Percentiles rank a stretch among this genome's conserved stretches.
These are phyloP conservation scores for Hibiscus trionum DNA, from an alignment of 345 rosid species.

Conservation along the genomic window DNA sequence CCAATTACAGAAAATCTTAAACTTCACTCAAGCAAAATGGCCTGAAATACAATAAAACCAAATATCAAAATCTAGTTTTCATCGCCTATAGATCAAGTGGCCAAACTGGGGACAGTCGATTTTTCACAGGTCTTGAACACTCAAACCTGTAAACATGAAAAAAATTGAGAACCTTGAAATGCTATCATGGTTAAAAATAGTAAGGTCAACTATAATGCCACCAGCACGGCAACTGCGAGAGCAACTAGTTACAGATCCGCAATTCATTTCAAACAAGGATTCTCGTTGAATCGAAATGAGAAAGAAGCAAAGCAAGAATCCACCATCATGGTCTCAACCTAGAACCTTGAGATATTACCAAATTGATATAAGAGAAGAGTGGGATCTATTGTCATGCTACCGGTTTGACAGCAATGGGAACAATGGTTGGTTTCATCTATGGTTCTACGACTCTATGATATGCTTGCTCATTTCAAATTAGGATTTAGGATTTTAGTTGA, in stretches of 20 bases:
- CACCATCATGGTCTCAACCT: not conserved
- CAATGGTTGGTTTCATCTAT: not conserved
- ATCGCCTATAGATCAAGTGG: not conserved
- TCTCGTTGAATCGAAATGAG: not conserved
- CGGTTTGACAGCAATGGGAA: not conserved
- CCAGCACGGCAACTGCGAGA: not conserved
- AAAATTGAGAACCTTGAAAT: not conserved
- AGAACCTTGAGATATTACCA: not conserved
- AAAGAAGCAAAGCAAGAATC: not conserved
- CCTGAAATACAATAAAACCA: not conserved
- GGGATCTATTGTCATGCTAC: not conserved
- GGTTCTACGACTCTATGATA: not conserved
- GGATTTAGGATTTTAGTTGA: not conserved
- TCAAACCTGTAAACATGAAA: constrained; percentile 59
- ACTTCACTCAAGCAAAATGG: not conserved
- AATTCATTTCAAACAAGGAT: not conserved
- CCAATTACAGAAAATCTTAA: constrained; percentile 6
- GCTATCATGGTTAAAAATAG: not conserved
- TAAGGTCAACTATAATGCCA: not conserved
- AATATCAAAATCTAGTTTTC: not conserved
- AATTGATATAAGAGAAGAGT: not conserved
- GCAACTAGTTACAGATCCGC: not conserved
- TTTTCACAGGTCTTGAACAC: constrained; percentile 63
- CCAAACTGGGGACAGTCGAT: not conserved
- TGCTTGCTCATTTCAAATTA: not conserved